These are phyloP conservation scores for Fusarium oligoseptatum DNA, from an alignment of 2,329 filamentous ascomycete genomes.

Conservation along the genomic window DNA sequence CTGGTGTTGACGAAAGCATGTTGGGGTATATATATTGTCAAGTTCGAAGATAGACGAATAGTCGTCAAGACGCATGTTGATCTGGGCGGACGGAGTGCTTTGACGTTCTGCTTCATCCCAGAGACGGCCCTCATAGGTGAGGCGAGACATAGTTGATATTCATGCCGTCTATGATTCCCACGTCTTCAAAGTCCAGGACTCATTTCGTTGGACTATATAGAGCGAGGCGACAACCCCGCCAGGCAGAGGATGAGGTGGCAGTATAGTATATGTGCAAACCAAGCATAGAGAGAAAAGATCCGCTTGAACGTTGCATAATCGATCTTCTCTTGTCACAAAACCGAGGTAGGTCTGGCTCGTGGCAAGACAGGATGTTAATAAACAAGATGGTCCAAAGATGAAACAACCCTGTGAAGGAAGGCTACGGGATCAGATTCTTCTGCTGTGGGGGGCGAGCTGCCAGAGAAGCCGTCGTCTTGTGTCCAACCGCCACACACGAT, in stretches of 20 bases:
- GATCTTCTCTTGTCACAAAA: background rate
- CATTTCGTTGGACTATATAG: background rate
- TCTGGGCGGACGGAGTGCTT: too few relatives aligned
- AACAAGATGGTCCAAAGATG: background rate
- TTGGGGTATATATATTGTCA: background rate
- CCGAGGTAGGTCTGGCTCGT: background rate
- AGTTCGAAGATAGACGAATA: background rate
- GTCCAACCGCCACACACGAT: too few relatives aligned
- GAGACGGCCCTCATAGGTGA: background rate
- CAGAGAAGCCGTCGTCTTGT: background rate
- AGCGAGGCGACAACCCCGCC: background rate
- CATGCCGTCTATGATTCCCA: background rate
- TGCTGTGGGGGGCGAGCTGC: background rate
- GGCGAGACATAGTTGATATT: background rate
- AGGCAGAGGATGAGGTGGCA: background rate
- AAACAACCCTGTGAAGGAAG: background rate
- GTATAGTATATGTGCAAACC: background rate
- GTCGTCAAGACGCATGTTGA: background rate
- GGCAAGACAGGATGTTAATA: background rate
- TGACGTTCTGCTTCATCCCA: too few relatives aligned
- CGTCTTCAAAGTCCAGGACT: background rate
- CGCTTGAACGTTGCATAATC: background rate
- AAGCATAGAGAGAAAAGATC: background rate
- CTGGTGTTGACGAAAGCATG: background rate
- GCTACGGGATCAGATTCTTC: background rate